These are phyloP conservation scores for Globisporangium solare DNA, from an alignment of 352 stramenopile species.

Conservation along the genomic window DNA sequence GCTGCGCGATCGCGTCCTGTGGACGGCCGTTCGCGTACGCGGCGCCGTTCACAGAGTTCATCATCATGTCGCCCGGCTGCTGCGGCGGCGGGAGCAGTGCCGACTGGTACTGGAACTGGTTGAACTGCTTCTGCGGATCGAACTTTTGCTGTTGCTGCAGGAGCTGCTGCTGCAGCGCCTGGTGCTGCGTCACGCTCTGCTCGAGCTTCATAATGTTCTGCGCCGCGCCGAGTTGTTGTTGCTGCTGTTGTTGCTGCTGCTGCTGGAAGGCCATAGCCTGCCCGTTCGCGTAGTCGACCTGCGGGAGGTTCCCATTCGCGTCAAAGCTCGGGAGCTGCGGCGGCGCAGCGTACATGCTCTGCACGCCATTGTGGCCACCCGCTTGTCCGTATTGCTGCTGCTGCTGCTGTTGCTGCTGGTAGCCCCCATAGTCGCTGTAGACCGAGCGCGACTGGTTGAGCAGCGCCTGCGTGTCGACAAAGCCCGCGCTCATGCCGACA, in stretches of 20 bases:
- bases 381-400: conserved; percentile 25
- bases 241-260: conserved; percentile 12
- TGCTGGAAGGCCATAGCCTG: conserved; percentile 18
- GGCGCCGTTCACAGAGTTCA: conserved; percentile 15
- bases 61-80: conserved; percentile 43
- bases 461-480: conserved; percentile 66
- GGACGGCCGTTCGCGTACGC: conserved; percentile 18
- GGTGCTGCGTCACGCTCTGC: conserved; percentile 30
- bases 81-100: conserved; percentile 23
- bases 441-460: conserved; percentile 54
- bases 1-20: conserved; percentile 17
- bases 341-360: conserved; percentile 24
- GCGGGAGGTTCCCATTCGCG: conserved; percentile 11
- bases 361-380: conserved; percentile 21
- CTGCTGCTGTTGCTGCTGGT: conserved; percentile 21
- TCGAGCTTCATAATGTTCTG: conserved; percentile 31
- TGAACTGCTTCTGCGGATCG: conserved; percentile 32
- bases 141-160: conserved; percentile 52
- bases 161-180: conserved; percentile 49
- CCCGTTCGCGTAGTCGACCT: conserved; percentile 29
- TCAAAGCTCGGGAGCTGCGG: conserved; percentile 10
- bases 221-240: conserved; percentile 14
- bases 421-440: conserved; percentile 37
- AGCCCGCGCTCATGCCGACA: conserved; percentile 24
- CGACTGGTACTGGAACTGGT: conserved; percentile 54